A percentile compares a stretch with the other conserved stretches of the same genome.
Conservation (phyloP, 2,329 filamentous ascomycete genomes). For the Decorospora gaudefroyi region DNA sequence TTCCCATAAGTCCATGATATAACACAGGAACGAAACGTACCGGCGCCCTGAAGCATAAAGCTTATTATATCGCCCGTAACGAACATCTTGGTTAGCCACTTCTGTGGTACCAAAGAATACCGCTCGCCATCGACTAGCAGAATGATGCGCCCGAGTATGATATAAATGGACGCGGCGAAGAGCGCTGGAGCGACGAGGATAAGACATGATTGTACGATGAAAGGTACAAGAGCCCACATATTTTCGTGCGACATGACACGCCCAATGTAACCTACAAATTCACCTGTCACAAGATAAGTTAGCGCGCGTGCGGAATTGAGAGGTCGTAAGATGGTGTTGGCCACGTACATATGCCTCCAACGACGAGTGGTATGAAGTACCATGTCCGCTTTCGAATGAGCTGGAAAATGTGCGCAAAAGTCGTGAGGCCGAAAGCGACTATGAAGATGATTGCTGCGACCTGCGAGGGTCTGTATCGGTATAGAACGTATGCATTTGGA, state of each 20-base stretch:
- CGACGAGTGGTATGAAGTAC: conserved; percentile 57
- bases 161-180: conserved; percentile 56
- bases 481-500: conserved; percentile 19
- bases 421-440: conserved; percentile 52
- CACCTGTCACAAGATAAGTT: conserved; percentile 47
- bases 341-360: conserved; percentile 56
- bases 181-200: conserved; percentile 54
- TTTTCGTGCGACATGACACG: conserved; percentile 49
- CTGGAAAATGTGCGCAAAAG: conserved; percentile 50
- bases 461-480: conserved; percentile 51
- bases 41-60: conserved; percentile 49
- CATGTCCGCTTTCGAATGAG: conserved; percentile 53
- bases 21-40: too few species aligned
- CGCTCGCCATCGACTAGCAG: conserved; percentile 46
- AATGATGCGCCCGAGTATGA: conserved; percentile 55
- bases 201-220: conserved; percentile 52
- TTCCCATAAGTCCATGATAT: too few species aligned
- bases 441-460: conserved; percentile 54
- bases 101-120: conserved; percentile 47
- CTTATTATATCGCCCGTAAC: conserved; percentile 54
- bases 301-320: background rate
- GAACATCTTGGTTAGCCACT: conserved; percentile 53
- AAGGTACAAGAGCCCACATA: conserved; percentile 48
- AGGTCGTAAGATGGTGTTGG: background rate
- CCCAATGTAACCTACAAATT: conserved; percentile 57